Evolutionary conservation across 2,329 filamentous ascomycete genomes (phyloP), one percentile per base, ranked within the genome.

Genomic region (Furcasterigmium sp.): DNA sequence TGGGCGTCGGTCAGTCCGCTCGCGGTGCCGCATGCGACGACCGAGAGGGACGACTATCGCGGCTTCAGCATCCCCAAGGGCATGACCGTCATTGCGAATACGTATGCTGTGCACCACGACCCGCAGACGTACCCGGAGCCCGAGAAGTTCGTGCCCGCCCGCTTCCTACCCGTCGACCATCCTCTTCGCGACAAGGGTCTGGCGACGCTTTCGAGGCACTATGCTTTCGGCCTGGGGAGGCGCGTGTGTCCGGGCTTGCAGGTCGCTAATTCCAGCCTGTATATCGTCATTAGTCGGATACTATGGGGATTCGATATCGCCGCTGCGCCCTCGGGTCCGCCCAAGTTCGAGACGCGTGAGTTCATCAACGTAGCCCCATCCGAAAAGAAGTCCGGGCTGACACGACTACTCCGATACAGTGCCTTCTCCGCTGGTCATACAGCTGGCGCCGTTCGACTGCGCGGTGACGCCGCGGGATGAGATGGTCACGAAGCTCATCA

Each of bases 251-350:
- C 67, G 0, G 67, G 67, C 0, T 59, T 75, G 49, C 74, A 80
- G 41, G 64, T 80, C 1, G 74, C 72, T 0, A 68, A 74, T 34
- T 67, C 73, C 0, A 76, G 68, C 0, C 60, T 80, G 0, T 62
- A 65, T 9, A 56, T 74, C 2, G 68, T 63, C 35, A 67, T 76
- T 17, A 63, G 72, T 0, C 65, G 70, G 3, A 57, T 75, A 0
- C 53, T 82, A 0, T 82, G 77, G 78, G 76, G 65, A 0, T 80
- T 79, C 42, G 53, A 72, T 0, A 54, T 72, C 6, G 47, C 46
- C 1, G 57, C 59, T 8, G 41, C 28, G 2, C 32, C 32, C 14
- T 35, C 32, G 14, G 32, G 32, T 4, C 32, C 17, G n/a, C 32
- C 32, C 15, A 5, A 18, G 14, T 17, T 35, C 15, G 17, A 35